Base-by-base conservation (phyloP, 306 rosid genomes). In the Quercus engelmannii region DNA sequence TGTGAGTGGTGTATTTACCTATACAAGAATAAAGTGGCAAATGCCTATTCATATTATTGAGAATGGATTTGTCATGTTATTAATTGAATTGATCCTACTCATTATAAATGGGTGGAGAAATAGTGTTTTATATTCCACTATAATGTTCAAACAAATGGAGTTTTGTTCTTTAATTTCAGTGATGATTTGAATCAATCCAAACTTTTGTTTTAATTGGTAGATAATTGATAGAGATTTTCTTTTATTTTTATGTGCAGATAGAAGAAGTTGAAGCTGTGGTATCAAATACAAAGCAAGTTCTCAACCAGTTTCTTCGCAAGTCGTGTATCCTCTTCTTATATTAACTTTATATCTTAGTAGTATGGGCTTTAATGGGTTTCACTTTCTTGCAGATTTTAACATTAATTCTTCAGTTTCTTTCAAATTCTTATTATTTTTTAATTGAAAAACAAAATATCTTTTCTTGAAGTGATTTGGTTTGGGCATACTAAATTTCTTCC, bases 191-290 rank as follows among this genome's bases (percentile, higher is more conserved):
- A 69, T 25, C 59, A 46, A 74, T 78, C 19, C 69, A 59, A 52
- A 23, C 19, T 61, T 18, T 30, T 71, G 35, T 68, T 56, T 61
- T 54, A 56, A 75, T 75, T 23, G 68, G 74, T 76, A 30, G 80
- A 75, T 64, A 69, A 63, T 74, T 80, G 76, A 74, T 69, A 2
- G 43, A 72, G 20, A 68, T 63, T 72, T 70, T 79, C 33, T 49
- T 71, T 75, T 87, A 52, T 35, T 72, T 33, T 76, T 13, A 76
- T 79, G 56, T 55, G 65, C 80, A 93, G 97, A 91, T 62, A 55
- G 97, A 92, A 19, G 94, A 90, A 89, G 93, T 90, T 83, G 94
- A 91, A 86, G 98, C 98, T 81, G 92, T 93, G 81, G 81, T 91
- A 61, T 89, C 94, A 76, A 93, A 93, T 75, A 75, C 98, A 63